These are phyloP conservation scores for Salvia hispanica DNA, from an alignment of 257 asterid genomes.

Conservation along the genomic window DNA sequence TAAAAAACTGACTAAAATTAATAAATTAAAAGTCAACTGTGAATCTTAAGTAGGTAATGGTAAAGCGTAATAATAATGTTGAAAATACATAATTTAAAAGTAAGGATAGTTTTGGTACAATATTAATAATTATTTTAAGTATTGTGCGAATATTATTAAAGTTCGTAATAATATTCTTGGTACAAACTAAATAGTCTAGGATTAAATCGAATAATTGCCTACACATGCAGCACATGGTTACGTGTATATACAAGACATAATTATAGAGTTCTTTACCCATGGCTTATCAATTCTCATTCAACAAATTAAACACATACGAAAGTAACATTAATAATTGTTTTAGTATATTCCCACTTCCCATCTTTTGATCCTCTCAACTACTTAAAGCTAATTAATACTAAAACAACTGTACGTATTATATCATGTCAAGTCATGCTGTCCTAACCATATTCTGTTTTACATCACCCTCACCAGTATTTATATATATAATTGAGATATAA, in stretches of 20 bases:
- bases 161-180: no score
- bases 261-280: neutral
- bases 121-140: no score
- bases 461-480: neutral
- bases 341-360: neutral
- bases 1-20: no score
- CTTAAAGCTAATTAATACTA: neutral
- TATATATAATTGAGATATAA: neutral
- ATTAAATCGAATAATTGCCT: neutral
- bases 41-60: no score
- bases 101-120: no score
- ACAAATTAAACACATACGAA: neutral
- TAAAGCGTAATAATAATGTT: no score
- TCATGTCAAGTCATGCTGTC: neutral
- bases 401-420: neutral
- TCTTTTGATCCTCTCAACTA: neutral
- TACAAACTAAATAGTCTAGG: no score
- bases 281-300: neutral
- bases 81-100: no score
- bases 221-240: neutral
- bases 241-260: neutral
- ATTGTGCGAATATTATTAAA: no score
- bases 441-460: slow-evolving; percentile 3
- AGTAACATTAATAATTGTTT: neutral
- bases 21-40: no score